Evolutionary conservation across 305 asterid genomes (phyloP), one percentile per base, ranked within the genome.

Genomic region (Salvia sclarea): DNA sequence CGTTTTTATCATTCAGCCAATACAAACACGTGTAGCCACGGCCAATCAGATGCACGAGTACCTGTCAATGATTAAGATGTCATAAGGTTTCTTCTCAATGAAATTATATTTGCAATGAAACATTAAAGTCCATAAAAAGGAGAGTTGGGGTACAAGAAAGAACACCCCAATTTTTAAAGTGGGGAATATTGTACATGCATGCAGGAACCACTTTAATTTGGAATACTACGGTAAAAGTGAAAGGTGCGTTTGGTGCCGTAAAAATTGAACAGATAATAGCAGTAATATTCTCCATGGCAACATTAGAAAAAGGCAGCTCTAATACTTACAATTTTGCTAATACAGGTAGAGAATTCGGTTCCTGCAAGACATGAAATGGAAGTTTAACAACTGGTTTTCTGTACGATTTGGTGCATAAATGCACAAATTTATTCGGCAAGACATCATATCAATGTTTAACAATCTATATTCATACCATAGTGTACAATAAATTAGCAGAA

Each of bases 71-170:
- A 81, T 85, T 83, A 84, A 63, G 40, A 70, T 62, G 64, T 55
- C 44, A 11, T 57, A 72, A 71, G 77, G 71, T 69, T 76, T 75
- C 74, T 58, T 10, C 65, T 41, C 31, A 56, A 68, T 41, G 70
- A 81, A 66, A 71, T 61, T 75, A 31, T 8, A n/a, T n/a, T n/a
- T n/a, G n/a, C n/a, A n/a, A 74, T 56, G 75, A 61, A 67, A 69
- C 71, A 60, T 18, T 50, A 61, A 62, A 53, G 74, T 63, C 69
- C 75, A 33, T 41, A 79, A 85, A 76, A 70, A 63, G 81, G 49
- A 75, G 79, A 71, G 22, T 47, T 62, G 45, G 69, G 80, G 90
- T 81, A 77, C 81, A 74, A 45, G 71, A 79, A 78, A 79, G 84
- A 79, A 72, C 48, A 61, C 61, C 45, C 61, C 71, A 65, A 53